Conservation (phyloP, 306 rosid species). For the Echinosophora koreensis region DNA sequence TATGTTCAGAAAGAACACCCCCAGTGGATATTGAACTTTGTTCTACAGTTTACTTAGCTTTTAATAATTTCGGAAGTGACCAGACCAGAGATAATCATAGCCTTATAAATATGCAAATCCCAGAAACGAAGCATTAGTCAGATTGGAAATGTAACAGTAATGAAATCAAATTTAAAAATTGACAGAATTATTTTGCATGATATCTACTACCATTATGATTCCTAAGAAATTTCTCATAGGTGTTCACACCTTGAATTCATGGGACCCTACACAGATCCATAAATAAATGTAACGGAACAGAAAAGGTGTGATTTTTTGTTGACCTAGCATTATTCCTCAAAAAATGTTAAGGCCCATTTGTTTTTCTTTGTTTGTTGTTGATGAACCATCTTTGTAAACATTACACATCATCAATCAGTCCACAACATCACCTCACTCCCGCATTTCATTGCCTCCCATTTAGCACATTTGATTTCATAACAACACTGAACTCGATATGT, state of each 20-base stretch:
- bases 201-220: too few species aligned
- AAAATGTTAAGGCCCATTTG: slow-evolving; percentile 1
- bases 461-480: slow-evolving; percentile 14
- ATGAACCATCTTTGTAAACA: slow-evolving; percentile 28
- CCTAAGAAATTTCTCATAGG: slow-evolving; percentile 13
- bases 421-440: slow-evolving; percentile 41
- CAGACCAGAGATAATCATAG: too few species aligned
- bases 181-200: too few species aligned
- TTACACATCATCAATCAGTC: slow-evolving; percentile 31
- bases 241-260: background rate
- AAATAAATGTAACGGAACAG: slow-evolving; percentile 25
- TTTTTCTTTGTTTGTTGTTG: background rate
- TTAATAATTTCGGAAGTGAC: too few species aligned
- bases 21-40: too few species aligned
- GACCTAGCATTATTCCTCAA: slow-evolving; percentile 8
- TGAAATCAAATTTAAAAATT: too few species aligned
- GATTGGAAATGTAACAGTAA: too few species aligned
- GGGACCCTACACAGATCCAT: slow-evolving; percentile 31
- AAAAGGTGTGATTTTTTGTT: background rate
- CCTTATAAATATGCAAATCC: too few species aligned
- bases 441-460: slow-evolving; percentile 19
- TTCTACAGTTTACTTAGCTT: too few species aligned
- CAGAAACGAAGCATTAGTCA: too few species aligned
- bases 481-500: slow-evolving; percentile 22
- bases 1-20: too few species aligned